A percentile compares a stretch with the other conserved stretches of the same genome.
Conservation (phyloP, 2,329 filamentous ascomycete genomes). For the Corynespora cassiicola region DNA sequence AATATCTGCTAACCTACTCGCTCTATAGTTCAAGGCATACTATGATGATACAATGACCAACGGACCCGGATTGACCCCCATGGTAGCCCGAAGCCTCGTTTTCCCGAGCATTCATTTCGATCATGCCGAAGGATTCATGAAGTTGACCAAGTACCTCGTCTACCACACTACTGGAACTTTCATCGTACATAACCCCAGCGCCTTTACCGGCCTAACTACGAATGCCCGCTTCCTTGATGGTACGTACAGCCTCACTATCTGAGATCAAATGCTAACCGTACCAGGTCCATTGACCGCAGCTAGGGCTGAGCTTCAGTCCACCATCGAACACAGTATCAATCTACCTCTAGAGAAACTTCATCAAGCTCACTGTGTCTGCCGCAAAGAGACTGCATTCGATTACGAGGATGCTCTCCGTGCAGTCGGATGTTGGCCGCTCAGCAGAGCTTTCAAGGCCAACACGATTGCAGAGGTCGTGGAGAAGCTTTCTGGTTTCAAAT, state of each 20-base stretch:
- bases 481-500: constrained; percentile 16
- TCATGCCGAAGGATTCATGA: constrained; percentile 25
- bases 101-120: constrained; percentile 21
- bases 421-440: constrained; percentile 19
- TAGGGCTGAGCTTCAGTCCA: constrained; percentile 15
- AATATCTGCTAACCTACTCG: too few species aligned
- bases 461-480: constrained; percentile 16
- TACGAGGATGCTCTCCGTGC: constrained; percentile 17
- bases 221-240: constrained; percentile 18
- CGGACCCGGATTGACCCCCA: constrained; percentile 11
- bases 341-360: constrained; percentile 19
- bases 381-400: constrained; percentile 23
- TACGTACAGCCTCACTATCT: constrained; percentile 2
- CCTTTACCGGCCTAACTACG: constrained; percentile 10
- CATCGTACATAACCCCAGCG: constrained; percentile 14
- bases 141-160: constrained; percentile 23
- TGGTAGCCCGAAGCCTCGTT: constrained; percentile 15
- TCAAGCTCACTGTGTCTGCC: constrained; percentile 16
- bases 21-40: constrained; percentile 17
- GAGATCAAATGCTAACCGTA: neutral
- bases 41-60: constrained; percentile 13
- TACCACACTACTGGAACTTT: constrained; percentile 18
- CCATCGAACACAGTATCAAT: constrained; percentile 15
- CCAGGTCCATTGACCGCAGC: constrained; percentile 19
- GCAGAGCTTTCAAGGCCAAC: constrained; percentile 11